Evolutionary conservation across 805 yeast species (phyloP).

Genomic region (Cyberlindnera subsufficiens): DNA sequence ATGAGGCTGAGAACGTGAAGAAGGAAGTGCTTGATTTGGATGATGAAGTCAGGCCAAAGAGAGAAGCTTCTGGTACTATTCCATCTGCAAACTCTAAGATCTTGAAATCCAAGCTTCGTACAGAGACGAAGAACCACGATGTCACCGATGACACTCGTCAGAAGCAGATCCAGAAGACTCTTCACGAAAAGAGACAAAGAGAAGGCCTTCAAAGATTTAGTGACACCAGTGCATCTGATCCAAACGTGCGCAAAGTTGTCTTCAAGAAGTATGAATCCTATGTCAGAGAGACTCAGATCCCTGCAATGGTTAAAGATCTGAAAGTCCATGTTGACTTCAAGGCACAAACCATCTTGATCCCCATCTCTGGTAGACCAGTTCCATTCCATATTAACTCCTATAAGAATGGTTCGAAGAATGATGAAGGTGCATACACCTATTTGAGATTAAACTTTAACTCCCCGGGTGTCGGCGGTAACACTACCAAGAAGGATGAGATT

Average conservation of each 20-base stretch:
- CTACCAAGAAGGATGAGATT: constrained; percentile 65
- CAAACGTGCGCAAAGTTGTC: constrained; percentile 56
- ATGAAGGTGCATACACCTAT: constrained; percentile 93
- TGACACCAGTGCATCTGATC: constrained; percentile 67
- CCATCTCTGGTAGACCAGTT: constrained; percentile 93
- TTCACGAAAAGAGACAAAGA: constrained; percentile 80
- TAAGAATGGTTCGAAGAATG: constrained; percentile 91
- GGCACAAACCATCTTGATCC: constrained; percentile 82
- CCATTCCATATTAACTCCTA: constrained; percentile 95
- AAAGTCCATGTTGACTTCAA: constrained; percentile 83
- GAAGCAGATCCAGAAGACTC: constrained; percentile 72
- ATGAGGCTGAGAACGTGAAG: constrained; percentile 43
- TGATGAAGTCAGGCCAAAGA: constrained; percentile 25
- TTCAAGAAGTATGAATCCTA: constrained; percentile 93
- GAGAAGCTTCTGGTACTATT: constrained; percentile 26
- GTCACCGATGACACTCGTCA: constrained; percentile 77
- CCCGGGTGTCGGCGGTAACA: constrained; percentile 79
- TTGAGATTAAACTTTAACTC: constrained; percentile 87
- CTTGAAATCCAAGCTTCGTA: constrained; percentile 71
- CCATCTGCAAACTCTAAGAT: constrained; percentile 47
- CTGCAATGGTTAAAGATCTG: constrained; percentile 74
- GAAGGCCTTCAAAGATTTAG: constrained; percentile 81
- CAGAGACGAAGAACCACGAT: constrained; percentile 65
- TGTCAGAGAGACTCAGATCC: constrained; percentile 88
- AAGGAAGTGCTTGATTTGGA: constrained; percentile 37